Evolutionary conservation across 2,329 filamentous ascomycete genomes (phyloP).

Genomic region (Arthrobotrys megalospora): DNA sequence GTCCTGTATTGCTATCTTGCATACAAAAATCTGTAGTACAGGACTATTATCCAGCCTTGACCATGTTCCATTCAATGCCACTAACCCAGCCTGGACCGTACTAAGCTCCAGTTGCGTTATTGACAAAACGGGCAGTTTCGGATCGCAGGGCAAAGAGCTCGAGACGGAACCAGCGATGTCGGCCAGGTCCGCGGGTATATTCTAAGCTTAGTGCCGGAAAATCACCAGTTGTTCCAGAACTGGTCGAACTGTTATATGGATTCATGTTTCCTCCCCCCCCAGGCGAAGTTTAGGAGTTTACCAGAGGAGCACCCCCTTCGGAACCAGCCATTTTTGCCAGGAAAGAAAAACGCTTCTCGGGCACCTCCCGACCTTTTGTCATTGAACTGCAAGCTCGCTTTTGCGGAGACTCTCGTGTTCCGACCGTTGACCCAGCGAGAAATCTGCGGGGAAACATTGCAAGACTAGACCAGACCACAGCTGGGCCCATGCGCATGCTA

Average conservation of each 20-base stretch:
- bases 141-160: conserved; percentile 19
- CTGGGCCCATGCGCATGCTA: conserved; percentile 29
- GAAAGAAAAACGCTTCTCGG: conserved; percentile 27
- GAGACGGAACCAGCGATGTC: conserved; percentile 40
- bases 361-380: conserved; percentile 42
- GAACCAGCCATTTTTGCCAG: conserved; percentile 11
- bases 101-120: neutral
- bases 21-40: no score
- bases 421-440: conserved; percentile 7
- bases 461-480: no score
- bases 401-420: conserved; percentile 38
- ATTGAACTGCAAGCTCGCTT: neutral
- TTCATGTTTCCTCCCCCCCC: conserved; percentile 6
- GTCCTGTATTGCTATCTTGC: no score
- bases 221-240: conserved; percentile 1
- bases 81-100: no score
- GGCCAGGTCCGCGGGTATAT: conserved; percentile 35
- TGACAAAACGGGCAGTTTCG: conserved; percentile 1
- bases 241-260: conserved; percentile 8
- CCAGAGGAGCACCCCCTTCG: no score
- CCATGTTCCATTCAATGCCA: no score
- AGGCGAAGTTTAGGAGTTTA: neutral
- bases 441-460: conserved; percentile 15
- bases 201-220: conserved; percentile 28
- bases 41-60: no score